Percentiles rank a stretch among this genome's conserved stretches.
Evolutionary conservation across 257 asterid species (phyloP).

Genomic region (Cordia subcordata): DNA sequence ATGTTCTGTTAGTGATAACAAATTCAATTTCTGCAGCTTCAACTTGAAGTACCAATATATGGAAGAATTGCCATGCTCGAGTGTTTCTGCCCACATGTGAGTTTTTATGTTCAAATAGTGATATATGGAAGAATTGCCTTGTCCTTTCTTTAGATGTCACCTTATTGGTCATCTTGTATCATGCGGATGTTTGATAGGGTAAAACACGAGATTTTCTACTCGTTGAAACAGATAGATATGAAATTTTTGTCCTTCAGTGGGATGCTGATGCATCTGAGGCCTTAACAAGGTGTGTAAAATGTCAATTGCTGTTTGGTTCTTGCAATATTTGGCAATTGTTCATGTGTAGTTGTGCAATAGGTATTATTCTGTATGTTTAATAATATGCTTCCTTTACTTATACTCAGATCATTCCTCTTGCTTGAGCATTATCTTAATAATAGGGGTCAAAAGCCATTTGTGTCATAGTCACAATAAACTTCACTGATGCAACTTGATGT

Average conservation of each 20-base stretch:
- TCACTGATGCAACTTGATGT: background rate
- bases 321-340: background rate
- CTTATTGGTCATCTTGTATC: slow-evolving; percentile 4
- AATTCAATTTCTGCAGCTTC: slow-evolving; percentile 67
- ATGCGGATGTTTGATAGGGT: slow-evolving; percentile 46
- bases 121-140: no score
- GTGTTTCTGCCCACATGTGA: slow-evolving; percentile 97
- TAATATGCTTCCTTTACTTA: no score
- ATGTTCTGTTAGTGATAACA: background rate
- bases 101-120: slow-evolving; percentile 19
- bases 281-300: slow-evolving; percentile 66
- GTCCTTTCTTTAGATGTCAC: no score
- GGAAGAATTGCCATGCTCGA: slow-evolving; percentile 98
- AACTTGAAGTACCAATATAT: slow-evolving; percentile 96
- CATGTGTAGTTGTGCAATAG: background rate
- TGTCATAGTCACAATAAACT: no score
- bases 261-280: slow-evolving; percentile 73
- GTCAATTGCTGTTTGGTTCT: background rate
- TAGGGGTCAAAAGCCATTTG: no score
- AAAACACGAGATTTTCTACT: slow-evolving; percentile 89
- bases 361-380: no score
- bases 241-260: slow-evolving; percentile 90
- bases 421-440: no score
- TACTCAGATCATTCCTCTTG: no score
- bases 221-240: slow-evolving; percentile 84